Conservation (phyloP, 352 stramenopile genomes). For the Phytophthora cryptogea region DNA sequence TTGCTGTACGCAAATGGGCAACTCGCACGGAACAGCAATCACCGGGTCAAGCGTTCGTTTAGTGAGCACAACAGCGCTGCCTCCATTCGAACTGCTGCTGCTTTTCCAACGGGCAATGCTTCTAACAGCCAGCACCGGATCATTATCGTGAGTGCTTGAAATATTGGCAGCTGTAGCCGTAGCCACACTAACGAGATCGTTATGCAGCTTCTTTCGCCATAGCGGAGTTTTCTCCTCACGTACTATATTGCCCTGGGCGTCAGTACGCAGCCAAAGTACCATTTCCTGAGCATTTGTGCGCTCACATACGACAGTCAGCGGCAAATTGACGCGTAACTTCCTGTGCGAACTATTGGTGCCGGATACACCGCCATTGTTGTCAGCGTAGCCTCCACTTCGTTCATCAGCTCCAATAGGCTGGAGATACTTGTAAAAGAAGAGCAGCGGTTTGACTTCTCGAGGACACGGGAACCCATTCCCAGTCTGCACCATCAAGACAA, state of each 20-base stretch:
- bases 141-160: conserved; percentile 14
- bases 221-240: conserved; percentile 49
- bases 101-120: conserved; percentile 61
- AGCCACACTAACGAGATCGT: conserved; percentile 35
- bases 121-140: conserved; percentile 61
- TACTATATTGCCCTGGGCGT: conserved; percentile 48
- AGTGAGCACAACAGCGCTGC: conserved; percentile 69
- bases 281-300: conserved; percentile 54
- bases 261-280: conserved; percentile 62
- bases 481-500: conserved; percentile 1
- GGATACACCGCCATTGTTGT: neutral
- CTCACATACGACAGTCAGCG: conserved; percentile 67
- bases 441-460: conserved; percentile 48
- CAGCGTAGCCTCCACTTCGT: neutral
- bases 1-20: conserved; percentile 69
- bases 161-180: neutral
- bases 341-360: conserved; percentile 15
- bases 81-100: conserved; percentile 31
- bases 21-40: conserved; percentile 54
- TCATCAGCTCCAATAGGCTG: conserved; percentile 49
- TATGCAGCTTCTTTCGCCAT: conserved; percentile 68
- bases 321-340: conserved; percentile 62
- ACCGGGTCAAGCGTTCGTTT: conserved; percentile 58
- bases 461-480: conserved; percentile 24
- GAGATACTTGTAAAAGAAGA: conserved; percentile 88